These are phyloP conservation scores for Caryocar brasiliense DNA, from an alignment of 441 rosid genomes.

Conservation along the genomic window DNA sequence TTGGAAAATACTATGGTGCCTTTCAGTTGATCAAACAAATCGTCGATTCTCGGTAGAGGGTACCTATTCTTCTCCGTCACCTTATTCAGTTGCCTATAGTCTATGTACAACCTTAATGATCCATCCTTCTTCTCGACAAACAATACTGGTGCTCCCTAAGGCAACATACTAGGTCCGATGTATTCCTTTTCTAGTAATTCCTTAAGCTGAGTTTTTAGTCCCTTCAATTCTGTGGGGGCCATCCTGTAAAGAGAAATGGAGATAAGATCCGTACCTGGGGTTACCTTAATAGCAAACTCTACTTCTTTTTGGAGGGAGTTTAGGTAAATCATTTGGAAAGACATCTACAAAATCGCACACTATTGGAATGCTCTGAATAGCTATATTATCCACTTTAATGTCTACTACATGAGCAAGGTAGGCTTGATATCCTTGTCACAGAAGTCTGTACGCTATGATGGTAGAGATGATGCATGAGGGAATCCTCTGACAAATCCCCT, in stretches of 20 bases:
- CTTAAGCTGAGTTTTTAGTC: neutral
- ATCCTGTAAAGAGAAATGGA: neutral
- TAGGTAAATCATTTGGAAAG: neutral
- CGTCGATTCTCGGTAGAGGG: neutral
- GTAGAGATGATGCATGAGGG: too few species aligned
- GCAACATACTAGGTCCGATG: neutral
- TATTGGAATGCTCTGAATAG: constrained; percentile 29
- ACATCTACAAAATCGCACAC: neutral
- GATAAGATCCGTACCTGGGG: neutral
- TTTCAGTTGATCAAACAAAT: neutral
- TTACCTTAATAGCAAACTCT: neutral
- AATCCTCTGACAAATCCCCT: too few species aligned
- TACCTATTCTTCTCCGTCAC: neutral
- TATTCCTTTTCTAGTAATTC: neutral
- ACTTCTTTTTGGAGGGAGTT: neutral
- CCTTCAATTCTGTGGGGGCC: neutral
- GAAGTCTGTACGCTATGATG: too few species aligned
- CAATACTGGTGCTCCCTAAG: neutral
- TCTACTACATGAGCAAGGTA: too few species aligned
- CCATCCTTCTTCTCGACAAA: neutral
- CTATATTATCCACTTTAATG: too few species aligned
- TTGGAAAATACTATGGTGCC: neutral
- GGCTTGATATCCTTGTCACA: too few species aligned
- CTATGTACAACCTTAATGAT: neutral
- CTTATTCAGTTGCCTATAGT: too few species aligned